phyloP scores from a whole-genome alignment of 2,329 filamentous ascomycete species.

The Cordyceps farinosa region DNA sequence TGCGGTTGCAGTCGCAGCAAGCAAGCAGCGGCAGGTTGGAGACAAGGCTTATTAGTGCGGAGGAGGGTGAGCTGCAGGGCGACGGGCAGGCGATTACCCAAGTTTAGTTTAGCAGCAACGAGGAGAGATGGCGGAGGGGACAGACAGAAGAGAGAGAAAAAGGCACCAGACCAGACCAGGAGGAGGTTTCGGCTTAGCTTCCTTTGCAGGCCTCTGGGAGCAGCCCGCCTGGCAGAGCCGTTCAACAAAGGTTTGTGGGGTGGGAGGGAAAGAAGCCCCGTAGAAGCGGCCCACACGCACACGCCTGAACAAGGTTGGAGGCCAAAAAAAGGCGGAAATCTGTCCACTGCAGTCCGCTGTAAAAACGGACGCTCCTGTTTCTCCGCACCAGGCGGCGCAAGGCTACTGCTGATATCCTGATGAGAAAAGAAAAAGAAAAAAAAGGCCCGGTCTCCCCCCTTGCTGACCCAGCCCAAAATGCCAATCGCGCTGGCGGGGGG shows the following conservation, averaged over 20 bases:
- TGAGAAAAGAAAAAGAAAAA: too few relatives aligned
- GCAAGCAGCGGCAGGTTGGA: not conserved
- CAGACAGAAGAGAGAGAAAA: not conserved
- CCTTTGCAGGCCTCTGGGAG: not conserved
- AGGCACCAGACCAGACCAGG: not conserved
- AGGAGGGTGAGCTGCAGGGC: not conserved
- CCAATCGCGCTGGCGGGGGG: too few relatives aligned
- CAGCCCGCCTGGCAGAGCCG: not conserved
- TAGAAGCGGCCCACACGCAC: constrained; percentile 1
- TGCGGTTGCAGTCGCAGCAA: not conserved
- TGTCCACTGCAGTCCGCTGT: too few relatives aligned
- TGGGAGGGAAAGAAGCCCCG: not conserved
- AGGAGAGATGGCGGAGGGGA: not conserved
- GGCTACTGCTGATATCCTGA: too few relatives aligned
- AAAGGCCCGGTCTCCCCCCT: too few relatives aligned
- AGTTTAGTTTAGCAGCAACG: not conserved
- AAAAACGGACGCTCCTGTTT: too few relatives aligned
- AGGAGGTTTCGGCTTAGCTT: constrained; percentile 1
- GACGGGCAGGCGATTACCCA: not conserved
- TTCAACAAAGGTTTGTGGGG: not conserved
- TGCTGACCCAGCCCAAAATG: too few relatives aligned
- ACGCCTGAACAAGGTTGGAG: not conserved
- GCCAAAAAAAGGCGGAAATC: too few relatives aligned
- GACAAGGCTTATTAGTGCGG: not conserved
- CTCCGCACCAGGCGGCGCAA: too few relatives aligned